phyloP scores from a whole-genome alignment of 345 rosid genomes.

The Excoecaria agallocha region DNA sequence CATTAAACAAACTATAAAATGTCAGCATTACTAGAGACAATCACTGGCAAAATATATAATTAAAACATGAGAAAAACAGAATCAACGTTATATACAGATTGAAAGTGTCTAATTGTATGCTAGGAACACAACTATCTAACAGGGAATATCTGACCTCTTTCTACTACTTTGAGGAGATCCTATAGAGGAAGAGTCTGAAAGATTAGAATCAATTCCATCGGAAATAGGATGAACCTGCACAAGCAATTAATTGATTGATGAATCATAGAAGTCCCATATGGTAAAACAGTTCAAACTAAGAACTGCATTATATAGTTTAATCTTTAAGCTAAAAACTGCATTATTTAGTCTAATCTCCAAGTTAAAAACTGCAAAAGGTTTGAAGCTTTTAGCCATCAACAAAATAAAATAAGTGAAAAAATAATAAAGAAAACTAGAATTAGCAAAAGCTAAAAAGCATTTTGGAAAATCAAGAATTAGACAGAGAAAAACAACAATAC shows the following conservation, averaged over 20 bases:
- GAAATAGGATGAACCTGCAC: conserved; percentile 63
- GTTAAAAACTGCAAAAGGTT: no score
- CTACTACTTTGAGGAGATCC: conserved; percentile 34
- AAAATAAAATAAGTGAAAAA: no score
- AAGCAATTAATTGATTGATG: conserved; percentile 27
- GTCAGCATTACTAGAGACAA: conserved; percentile 22
- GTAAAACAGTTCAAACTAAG: no score
- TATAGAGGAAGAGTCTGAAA: conserved; percentile 29
- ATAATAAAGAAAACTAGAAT: no score
- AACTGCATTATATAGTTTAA: no score
- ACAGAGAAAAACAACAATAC: no score
- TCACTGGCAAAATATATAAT: conserved; percentile 6
- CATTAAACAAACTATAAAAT: conserved; percentile 29
- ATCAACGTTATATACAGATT: not conserved
- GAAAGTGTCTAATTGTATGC: not conserved
- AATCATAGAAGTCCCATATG: not conserved
- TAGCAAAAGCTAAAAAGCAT: no score
- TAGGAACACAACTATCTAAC: not conserved
- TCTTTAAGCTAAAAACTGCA: no score
- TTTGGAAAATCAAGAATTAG: no score
- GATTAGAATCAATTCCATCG: conserved; percentile 42
- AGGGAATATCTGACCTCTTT: conserved; percentile 47
- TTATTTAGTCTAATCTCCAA: no score
- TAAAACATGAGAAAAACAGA: not conserved
- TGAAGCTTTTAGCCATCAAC: no score